These are phyloP conservation scores for Colletotrichum sp. DNA, from an alignment of 2,329 filamentous ascomycete genomes.

Conservation along the genomic window DNA sequence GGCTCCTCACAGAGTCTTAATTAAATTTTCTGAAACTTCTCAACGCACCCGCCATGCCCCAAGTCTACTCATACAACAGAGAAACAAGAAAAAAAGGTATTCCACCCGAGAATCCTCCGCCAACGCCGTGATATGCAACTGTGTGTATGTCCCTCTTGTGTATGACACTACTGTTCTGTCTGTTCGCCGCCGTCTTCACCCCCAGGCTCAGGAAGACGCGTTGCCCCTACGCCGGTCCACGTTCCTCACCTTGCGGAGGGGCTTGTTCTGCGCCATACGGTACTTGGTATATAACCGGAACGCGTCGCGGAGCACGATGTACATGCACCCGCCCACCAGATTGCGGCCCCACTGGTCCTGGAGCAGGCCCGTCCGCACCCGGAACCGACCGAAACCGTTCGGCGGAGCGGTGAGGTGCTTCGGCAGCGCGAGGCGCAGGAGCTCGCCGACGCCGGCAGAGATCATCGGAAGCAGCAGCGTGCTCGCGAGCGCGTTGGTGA, in stretches of 20 bases:
- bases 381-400: conserved; percentile 28
- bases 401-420: conserved; percentile 62
- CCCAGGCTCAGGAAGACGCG: background rate
- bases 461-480: conserved; percentile 81
- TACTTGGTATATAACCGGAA: conserved; percentile 69
- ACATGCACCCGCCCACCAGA: conserved; percentile 85
- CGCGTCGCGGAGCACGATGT: conserved; percentile 80
- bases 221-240: conserved; percentile 50
- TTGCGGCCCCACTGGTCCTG: conserved; percentile 89
- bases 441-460: conserved; percentile 77
- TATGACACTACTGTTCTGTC: background rate
- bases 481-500: conserved; percentile 56
- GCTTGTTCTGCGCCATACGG: conserved; percentile 60
- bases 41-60: background rate
- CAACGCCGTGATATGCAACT: background rate
- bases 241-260: conserved; percentile 59
- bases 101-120: background rate
- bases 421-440: conserved; percentile 73
- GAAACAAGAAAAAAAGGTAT: background rate
- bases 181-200: background rate
- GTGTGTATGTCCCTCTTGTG: background rate
- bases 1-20: background rate
- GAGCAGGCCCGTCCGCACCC: conserved; percentile 66
- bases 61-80: background rate
- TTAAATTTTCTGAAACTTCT: background rate